Base-by-base conservation (phyloP, 1,284 basidiomycete genomes). In the Ustilago trichophora region DNA sequence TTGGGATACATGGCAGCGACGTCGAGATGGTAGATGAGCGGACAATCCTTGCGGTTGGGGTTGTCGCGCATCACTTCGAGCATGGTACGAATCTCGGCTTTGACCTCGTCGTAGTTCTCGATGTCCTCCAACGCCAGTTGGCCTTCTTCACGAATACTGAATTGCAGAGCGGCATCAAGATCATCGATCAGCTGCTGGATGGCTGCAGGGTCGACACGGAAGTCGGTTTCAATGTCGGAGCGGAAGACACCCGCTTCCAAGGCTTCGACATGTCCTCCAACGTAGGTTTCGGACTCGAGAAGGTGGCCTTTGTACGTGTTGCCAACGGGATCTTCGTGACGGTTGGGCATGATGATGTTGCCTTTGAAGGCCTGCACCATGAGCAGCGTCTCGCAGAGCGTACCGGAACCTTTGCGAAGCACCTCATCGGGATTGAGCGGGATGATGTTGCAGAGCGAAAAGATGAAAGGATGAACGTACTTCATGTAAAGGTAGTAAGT, bases 401-500 rank as follows among this genome's bases (percentile, higher is more conserved):
- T 98, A 18, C 96, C 96, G 69, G 88, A 91, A 27, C 96, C 96
- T 83, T 99, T 98, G 40, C 96, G 86, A 74, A 98, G 83, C 4
- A 98, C 96, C 73, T 98, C 96, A 75, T 99, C 96, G 2, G 96
- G 93, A 77, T 90, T 91, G 54, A 99, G 87, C 15, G 96, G 96
- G 76, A 99, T 98, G 82, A 98, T 98, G 85, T 97, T 98, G 84
- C 96, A 98, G 29, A 99, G 85, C 22, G 95, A 98, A 85, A 99
- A 99, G 77, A 98, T 93, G 87, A 99, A 99, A 0, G 96, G 96
- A 79, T 98, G 94, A 11, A 99, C 94, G 80, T 99, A 98, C 92
- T 98, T 99, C 96, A 98, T 98, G 85, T 99, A 98, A 40, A 99
- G 87, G 82, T 98, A 98, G 82, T 99, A 98, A 1, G 96, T 98